These are phyloP conservation scores for Sporothrix globosa DNA, from an alignment of 2,329 filamentous ascomycete genomes.

Conservation along the genomic window DNA sequence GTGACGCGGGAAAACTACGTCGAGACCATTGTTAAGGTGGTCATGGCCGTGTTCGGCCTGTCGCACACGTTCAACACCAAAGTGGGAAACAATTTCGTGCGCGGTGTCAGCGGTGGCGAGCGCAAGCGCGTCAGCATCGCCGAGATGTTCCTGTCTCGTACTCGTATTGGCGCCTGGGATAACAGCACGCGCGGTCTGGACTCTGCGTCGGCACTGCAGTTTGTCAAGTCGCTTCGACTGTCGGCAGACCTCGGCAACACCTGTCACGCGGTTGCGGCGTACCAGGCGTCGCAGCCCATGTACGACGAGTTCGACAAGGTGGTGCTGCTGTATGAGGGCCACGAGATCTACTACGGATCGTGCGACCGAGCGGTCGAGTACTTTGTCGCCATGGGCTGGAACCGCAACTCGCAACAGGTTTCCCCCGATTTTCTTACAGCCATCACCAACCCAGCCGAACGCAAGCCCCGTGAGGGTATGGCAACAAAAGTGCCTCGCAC, in stretches of 20 bases:
- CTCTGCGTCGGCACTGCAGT: constrained; percentile 66
- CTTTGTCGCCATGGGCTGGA: constrained; percentile 70
- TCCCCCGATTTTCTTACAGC: constrained; percentile 79
- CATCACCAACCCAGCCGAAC: constrained; percentile 72
- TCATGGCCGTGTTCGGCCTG: constrained; percentile 77
- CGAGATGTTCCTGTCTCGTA: constrained; percentile 61
- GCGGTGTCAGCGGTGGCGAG: constrained; percentile 66
- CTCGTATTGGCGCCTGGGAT: constrained; percentile 65
- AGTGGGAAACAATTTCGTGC: constrained; percentile 68
- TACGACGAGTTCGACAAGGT: constrained; percentile 71
- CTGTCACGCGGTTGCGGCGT: constrained; percentile 68
- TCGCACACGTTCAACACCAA: constrained; percentile 72
- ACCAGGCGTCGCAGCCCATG: constrained; percentile 68
- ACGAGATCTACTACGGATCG: constrained; percentile 68
- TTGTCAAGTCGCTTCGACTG: constrained; percentile 63
- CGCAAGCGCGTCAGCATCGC: constrained; percentile 76
- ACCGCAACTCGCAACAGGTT: constrained; percentile 61
- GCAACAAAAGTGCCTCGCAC: constrained; percentile 61
- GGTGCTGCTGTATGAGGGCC: constrained; percentile 68
- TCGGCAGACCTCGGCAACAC: constrained; percentile 62
- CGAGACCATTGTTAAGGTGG: constrained; percentile 62
- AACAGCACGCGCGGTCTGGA: constrained; percentile 70
- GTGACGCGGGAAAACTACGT: constrained; percentile 55
- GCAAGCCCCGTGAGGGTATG: constrained; percentile 67
- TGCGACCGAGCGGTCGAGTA: constrained; percentile 64